A percentile compares a stretch with the other conserved stretches of the same genome.
Conservation (phyloP, 805 yeast genomes). For the Phaffomyces antillensis region DNA sequence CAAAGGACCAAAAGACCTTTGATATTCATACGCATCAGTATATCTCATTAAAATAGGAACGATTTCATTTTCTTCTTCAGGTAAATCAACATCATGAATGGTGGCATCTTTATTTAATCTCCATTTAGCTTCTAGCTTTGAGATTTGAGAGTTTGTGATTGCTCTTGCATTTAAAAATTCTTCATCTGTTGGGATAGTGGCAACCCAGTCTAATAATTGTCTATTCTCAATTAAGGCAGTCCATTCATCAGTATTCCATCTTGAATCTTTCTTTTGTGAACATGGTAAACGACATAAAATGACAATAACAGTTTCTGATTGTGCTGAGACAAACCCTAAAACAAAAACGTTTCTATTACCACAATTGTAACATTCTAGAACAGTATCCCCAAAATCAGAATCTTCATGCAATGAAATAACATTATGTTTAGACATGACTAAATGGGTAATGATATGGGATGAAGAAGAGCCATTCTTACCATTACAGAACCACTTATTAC, state of each 20-base stretch:
- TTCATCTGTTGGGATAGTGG: conserved; percentile 59
- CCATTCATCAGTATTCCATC: conserved; percentile 90
- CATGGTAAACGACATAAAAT: conserved; percentile 85
- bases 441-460: conserved; percentile 81
- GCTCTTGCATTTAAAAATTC: conserved; percentile 47
- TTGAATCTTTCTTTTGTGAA: conserved; percentile 62
- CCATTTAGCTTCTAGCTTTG: conserved; percentile 78
- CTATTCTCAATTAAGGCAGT: conserved; percentile 77
- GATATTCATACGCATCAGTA: conserved; percentile 79
- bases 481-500: conserved; percentile 89
- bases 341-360: conserved; percentile 75
- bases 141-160: conserved; percentile 58
- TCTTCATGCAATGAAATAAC: conserved; percentile 68
- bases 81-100: conserved; percentile 53
- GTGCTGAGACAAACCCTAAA: conserved; percentile 83
- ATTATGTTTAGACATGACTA: conserved; percentile 75
- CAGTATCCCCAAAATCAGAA: conserved; percentile 80
- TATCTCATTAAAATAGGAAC: conserved; percentile 72
- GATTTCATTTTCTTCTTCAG: conserved; percentile 50
- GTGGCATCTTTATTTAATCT: conserved; percentile 64
- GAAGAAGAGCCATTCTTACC: conserved; percentile 49
- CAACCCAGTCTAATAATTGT: conserved; percentile 76
- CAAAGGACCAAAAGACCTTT: conserved; percentile 76
- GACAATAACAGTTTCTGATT: conserved; percentile 79
- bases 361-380: conserved; percentile 85